Conservation (phyloP, 2,329 filamentous ascomycete species). For the Talaromyces verruculosus region DNA sequence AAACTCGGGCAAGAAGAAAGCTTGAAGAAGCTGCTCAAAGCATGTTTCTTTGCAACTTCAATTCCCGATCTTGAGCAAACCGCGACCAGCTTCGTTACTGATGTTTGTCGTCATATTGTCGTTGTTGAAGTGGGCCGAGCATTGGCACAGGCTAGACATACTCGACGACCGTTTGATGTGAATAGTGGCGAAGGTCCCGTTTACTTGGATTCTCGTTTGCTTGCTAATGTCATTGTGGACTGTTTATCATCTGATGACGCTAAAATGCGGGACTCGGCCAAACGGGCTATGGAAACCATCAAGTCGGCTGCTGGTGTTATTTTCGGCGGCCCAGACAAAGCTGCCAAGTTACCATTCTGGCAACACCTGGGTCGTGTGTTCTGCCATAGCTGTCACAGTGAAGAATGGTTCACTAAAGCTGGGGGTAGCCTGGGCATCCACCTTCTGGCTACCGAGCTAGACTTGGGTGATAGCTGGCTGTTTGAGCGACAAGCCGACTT, state of each 20-base stretch:
- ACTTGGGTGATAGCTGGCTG: constrained; percentile 82
- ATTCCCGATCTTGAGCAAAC: constrained; percentile 76
- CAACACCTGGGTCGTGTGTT: constrained; percentile 77
- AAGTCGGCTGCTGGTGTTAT: constrained; percentile 74
- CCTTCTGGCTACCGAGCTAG: constrained; percentile 78
- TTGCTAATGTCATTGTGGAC: constrained; percentile 88
- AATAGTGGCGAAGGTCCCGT: constrained; percentile 82
- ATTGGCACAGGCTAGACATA: constrained; percentile 76
- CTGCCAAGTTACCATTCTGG: constrained; percentile 81
- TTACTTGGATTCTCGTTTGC: constrained; percentile 78
- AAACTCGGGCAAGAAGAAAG: constrained; percentile 79
- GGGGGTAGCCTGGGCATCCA: constrained; percentile 89
- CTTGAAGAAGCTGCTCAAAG: constrained; percentile 84
- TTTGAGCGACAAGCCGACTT: constrained; percentile 81
- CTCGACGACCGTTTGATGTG: constrained; percentile 76
- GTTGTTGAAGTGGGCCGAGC: constrained; percentile 84
- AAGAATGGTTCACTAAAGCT: constrained; percentile 98
- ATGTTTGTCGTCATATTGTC: constrained; percentile 85
- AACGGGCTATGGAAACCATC: constrained; percentile 73
- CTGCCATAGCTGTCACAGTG: constrained; percentile 92
- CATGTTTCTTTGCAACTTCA: constrained; percentile 80
- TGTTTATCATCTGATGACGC: constrained; percentile 82
- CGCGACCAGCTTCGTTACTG: constrained; percentile 71
- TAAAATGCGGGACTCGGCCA: constrained; percentile 77
- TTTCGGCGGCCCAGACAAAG: constrained; percentile 70